Evolutionary conservation across 2,329 filamentous ascomycete species (phyloP).

Genomic region (Arthrobotrys iridis): DNA sequence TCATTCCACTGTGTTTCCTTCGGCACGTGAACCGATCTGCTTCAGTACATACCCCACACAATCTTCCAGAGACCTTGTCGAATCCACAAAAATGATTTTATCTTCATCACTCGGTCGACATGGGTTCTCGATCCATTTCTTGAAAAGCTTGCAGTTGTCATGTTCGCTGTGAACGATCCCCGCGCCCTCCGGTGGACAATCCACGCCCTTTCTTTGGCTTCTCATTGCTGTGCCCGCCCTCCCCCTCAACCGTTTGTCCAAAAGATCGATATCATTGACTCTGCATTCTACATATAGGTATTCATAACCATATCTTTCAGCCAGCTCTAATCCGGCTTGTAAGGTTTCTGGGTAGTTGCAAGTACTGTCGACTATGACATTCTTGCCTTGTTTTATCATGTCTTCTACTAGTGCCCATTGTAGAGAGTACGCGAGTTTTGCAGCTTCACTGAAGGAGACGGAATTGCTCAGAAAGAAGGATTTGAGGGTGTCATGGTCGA

Average conservation of each 20-base stretch:
- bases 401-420: constrained; percentile 61
- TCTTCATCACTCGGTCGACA: constrained; percentile 57
- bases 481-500: constrained; percentile 62
- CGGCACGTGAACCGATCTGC: constrained; percentile 41
- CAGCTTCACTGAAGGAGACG: constrained; percentile 59
- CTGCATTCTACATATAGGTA: constrained; percentile 61
- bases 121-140: constrained; percentile 59
- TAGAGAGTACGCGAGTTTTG: constrained; percentile 60
- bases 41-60: constrained; percentile 56
- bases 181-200: constrained; percentile 57
- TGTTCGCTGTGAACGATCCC: constrained; percentile 6
- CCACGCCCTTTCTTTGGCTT: constrained; percentile 60
- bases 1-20: background rate
- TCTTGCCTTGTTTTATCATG: constrained; percentile 60
- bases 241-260: constrained; percentile 59
- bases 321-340: constrained; percentile 59
- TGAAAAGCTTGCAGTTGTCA: constrained; percentile 57
- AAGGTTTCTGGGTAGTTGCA: constrained; percentile 61
- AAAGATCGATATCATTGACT: constrained; percentile 59
- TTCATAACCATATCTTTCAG: constrained; percentile 55
- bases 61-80: constrained; percentile 54
- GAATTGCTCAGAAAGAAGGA: constrained; percentile 60
- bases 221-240: constrained; percentile 56
- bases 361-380: constrained; percentile 62
- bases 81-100: constrained; percentile 58